phyloP scores from a whole-genome alignment of 2,329 filamentous ascomycete genomes.

The Juglanconis sp. region DNA sequence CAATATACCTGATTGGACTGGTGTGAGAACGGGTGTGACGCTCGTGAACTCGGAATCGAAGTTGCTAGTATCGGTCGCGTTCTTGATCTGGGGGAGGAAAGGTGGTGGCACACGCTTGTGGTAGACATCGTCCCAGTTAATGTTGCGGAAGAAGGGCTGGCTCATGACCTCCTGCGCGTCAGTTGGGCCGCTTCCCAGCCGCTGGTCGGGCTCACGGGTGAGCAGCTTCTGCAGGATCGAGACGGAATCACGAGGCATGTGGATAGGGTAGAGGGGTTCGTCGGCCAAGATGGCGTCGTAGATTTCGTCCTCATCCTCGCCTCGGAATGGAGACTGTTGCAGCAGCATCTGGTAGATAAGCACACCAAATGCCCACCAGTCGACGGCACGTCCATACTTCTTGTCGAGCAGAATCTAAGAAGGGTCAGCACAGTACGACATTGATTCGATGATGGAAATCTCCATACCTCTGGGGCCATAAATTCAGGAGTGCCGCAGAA shows the following conservation, averaged over 20 bases:
- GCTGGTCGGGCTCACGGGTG: constrained; percentile 88
- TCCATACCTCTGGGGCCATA: constrained; percentile 89
- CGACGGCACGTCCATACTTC: constrained; percentile 94
- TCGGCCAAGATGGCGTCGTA: constrained; percentile 98
- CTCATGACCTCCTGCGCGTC: constrained; percentile 99
- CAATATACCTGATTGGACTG: constrained; percentile 88
- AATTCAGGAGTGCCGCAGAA: constrained; percentile 99
- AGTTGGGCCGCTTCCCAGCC: constrained; percentile 89
- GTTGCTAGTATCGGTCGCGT: constrained; percentile 96
- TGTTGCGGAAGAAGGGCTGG: constrained; percentile 95
- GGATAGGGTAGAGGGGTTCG: constrained; percentile 95
- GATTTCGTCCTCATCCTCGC: constrained; percentile 98
- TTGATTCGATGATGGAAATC: not conserved
- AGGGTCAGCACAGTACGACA: not conserved
- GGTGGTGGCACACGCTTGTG: constrained; percentile 88
- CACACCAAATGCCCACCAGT: constrained; percentile 99
- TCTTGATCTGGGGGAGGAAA: constrained; percentile 86
- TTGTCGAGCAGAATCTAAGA: constrained; percentile 88
- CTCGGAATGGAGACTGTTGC: constrained; percentile 97
- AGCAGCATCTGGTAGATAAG: constrained; percentile 99
- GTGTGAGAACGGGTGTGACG: constrained; percentile 93
- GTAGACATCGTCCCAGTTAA: constrained; percentile 99
- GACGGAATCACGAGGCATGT: constrained; percentile 97
- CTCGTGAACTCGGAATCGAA: constrained; percentile 99
- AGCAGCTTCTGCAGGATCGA: constrained; percentile 97